Percentiles rank a stretch among this genome's conserved stretches.
Evolutionary conservation across 108 stramenopile species (phyloP).

Genomic region (Pinguiococcus pyrenoidosus): DNA sequence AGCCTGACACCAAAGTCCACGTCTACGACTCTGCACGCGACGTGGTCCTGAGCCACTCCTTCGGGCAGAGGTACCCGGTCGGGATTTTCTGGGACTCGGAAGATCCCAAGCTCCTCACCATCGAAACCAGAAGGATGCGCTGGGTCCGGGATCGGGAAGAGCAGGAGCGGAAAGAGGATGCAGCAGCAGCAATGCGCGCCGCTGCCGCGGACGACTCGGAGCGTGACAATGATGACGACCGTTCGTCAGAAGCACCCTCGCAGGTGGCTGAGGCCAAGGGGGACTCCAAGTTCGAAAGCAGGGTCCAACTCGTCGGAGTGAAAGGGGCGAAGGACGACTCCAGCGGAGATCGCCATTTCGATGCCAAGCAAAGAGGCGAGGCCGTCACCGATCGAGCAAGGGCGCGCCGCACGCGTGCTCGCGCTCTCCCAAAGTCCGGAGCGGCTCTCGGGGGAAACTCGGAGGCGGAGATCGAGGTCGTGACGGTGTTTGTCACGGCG

Average conservation of each 20-base stretch:
- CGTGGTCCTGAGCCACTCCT: constrained; percentile 25
- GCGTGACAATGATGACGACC: too few relatives aligned
- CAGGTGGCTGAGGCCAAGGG: too few relatives aligned
- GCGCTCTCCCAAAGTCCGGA: too few relatives aligned
- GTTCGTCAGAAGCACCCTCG: too few relatives aligned
- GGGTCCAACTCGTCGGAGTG: too few relatives aligned
- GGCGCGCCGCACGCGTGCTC: too few relatives aligned
- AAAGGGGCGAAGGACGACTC: background rate
- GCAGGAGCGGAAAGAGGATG: constrained; percentile 11
- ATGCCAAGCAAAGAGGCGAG: too few relatives aligned
- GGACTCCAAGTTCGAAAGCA: too few relatives aligned
- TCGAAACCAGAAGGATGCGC: constrained; percentile 4
- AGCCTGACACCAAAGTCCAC: constrained; percentile 36
- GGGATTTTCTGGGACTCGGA: constrained; percentile 41
- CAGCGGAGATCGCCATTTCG: too few relatives aligned
- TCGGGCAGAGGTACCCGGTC: constrained; percentile 5
- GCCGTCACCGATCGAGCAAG: too few relatives aligned
- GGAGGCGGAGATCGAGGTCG: constrained; percentile 13
- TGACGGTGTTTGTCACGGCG: constrained; percentile 37
- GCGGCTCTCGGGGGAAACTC: too few relatives aligned
- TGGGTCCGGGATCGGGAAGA: background rate
- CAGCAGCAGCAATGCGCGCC: constrained; percentile 1
- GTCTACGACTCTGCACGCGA: constrained; percentile 37
- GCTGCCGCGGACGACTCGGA: too few relatives aligned
- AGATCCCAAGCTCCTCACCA: constrained; percentile 27